Evolutionary conservation across 1,284 basidiomycete species (phyloP), one percentile per base, ranked within the genome.

Genomic region (Ceratobasidium sp.): DNA sequence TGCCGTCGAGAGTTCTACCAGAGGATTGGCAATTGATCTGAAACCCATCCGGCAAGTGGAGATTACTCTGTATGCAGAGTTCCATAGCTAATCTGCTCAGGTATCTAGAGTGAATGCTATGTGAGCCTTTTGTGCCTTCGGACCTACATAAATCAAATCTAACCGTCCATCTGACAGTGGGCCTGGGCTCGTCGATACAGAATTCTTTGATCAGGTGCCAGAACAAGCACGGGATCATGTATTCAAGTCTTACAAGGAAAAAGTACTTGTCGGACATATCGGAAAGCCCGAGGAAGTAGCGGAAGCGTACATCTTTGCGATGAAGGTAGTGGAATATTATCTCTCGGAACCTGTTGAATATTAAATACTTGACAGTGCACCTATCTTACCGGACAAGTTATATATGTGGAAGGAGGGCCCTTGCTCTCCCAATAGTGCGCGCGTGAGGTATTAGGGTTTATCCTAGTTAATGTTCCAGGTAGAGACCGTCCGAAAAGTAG

Each of bases 231-330:
- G 62, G 42, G 6, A 25, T 22, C 15, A 54, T 52, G 34, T 67
- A 67, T 25, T 42, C 35, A 40, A 13, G 20, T 25, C 13, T 12
- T 8, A 29, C 6, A 17, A 25, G 4, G 57, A 60, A 6, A 60
- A 45, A 34, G 22, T 22, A 29, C 20, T 47, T 4, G 40, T 60
- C 17, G 43, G 43, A 13, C 57, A 49, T 49, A 20, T 60, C 17
- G 57, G 57, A 7, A 43, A 12, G 27, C 57, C 57, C 17, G 57
- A 60, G 13, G 57, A 60, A 34, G 20, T 47, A 5, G 57, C 57
- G 12, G 57, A 60, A 27, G 57, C 57, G 17, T 60, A 60, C 32
- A 60, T 60, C n/a, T 60, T 60, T 34, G 57, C 57, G n/a, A 47
- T 47, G 57, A 60, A 60, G 57, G 57, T 49, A 50, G 50, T 38